Percentiles rank a stretch among this genome's conserved stretches.
phyloP scores from a whole-genome alignment of 306 rosid species.

The Quercus variabilis region DNA sequence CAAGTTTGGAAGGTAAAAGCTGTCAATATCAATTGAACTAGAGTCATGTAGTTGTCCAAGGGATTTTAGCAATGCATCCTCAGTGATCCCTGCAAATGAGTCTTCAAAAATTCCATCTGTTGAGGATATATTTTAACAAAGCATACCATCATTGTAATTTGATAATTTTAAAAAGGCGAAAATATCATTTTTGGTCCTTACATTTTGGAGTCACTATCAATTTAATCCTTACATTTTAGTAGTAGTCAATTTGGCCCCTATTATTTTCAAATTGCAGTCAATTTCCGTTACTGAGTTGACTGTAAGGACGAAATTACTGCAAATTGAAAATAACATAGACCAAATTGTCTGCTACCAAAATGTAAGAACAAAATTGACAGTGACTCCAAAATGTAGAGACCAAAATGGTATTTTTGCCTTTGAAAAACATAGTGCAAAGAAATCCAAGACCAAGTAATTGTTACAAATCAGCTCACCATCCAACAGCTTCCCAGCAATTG shows the following conservation, averaged over 20 bases:
- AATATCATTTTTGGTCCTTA: too few species aligned
- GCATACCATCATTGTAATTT: background rate
- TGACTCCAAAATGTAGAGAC: too few species aligned
- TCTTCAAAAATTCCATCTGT: constrained; percentile 46
- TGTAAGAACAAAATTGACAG: too few species aligned
- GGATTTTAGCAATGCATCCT: constrained; percentile 58
- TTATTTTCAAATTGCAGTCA: too few species aligned
- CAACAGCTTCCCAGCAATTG: constrained; percentile 67
- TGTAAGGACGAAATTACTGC: too few species aligned
- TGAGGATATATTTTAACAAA: constrained; percentile 20
- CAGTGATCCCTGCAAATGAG: constrained; percentile 59
- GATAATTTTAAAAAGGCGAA: background rate
- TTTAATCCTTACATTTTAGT: too few species aligned
- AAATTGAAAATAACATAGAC: too few species aligned
- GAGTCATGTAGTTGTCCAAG: constrained; percentile 48
- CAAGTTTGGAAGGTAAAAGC: constrained; percentile 64
- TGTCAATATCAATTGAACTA: constrained; percentile 48
- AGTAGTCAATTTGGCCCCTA: too few species aligned
- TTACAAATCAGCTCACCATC: constrained; percentile 55
- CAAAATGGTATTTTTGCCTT: too few species aligned
- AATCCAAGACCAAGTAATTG: constrained; percentile 8
- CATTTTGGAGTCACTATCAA: too few species aligned
- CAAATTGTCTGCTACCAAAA: too few species aligned
- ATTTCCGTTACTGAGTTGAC: too few species aligned
- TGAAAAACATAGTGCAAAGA: background rate